Evolutionary conservation across 495 filamentous ascomycete genomes (phyloP), one percentile per base, ranked within the genome.

Genomic region (Oidiodendron maius): DNA sequence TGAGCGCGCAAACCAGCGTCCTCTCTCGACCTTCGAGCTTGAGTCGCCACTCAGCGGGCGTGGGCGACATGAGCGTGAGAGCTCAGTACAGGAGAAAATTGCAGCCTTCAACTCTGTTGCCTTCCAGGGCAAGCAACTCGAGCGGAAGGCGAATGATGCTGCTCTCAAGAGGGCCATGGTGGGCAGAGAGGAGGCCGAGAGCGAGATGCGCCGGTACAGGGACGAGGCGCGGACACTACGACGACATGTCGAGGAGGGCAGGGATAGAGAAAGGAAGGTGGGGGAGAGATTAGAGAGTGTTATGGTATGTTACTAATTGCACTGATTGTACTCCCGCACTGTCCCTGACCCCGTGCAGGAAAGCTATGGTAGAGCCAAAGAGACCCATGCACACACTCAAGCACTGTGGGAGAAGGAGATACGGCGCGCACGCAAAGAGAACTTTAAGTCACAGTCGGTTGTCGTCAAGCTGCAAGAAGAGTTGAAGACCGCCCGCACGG

Each of bases 361-460:
- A 65, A 86, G 87, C 57, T 75, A 87, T 36, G 81, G 84, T 25
- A 71, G 78, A 17, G 70, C 76, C 13, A 90, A 91, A 68, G 86
- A 91, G 59, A 82, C 82, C 12, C 77, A 87, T 55, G 77, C 75
- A 13, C 82, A 89, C 59, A 82, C 86, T 46, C 74, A 84, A 61
- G 61, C 78, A 18, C 65, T 89, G 21, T 91, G 86, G 69, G 87
- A 94, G 64, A 94, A 93, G 57, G 89, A 94, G 61, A 81, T 91
- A 28, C 71, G 86, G 38, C 80, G 84, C 40, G 78, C 83, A n/a
- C 72, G 86, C 24, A 94, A 91, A 63, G 88, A 93, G 56, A 82
- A 83, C 0, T 94, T 89, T 69, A 91, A 88, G 41, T 78, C 84
- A 3, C 87, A 87, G 11, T 90, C 87, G 12, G 67, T 71, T 2